Percentiles rank a stretch among this genome's conserved stretches.
Evolutionary conservation across 108 stramenopile genomes (phyloP).

Genomic region (Cyclotella distinguenda): DNA sequence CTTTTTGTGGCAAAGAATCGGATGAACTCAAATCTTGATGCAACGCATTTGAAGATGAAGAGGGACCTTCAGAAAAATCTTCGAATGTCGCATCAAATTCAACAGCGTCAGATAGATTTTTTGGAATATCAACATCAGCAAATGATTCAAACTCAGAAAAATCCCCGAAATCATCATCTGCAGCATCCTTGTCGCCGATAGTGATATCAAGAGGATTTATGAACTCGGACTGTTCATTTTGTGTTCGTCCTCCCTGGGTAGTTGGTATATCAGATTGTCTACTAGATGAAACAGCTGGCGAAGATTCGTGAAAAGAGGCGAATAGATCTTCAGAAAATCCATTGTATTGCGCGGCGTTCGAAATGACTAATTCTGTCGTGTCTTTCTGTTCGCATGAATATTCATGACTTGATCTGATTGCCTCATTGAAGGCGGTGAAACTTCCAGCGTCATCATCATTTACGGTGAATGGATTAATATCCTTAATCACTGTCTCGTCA

Average conservation of each 20-base stretch:
- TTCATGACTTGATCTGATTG: background rate
- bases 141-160: conserved; percentile 41
- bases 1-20: background rate
- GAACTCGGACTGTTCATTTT: too few relatives aligned
- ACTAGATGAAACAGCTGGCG: too few relatives aligned
- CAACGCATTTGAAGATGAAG: conserved; percentile 18
- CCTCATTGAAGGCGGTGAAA: background rate
- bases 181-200: background rate
- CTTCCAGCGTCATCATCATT: conserved; percentile 2
- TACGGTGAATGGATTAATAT: too few relatives aligned
- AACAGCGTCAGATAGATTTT: background rate
- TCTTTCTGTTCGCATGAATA: background rate
- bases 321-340: too few relatives aligned
- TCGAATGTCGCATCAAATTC: conserved; percentile 30
- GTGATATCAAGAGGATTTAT: background rate
- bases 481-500: too few relatives aligned
- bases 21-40: too few relatives aligned
- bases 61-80: conserved; percentile 43
- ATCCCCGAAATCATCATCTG: conserved; percentile 35
- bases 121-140: background rate
- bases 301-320: too few relatives aligned
- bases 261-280: too few relatives aligned
- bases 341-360: too few relatives aligned
- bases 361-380: too few relatives aligned
- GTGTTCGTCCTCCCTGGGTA: too few relatives aligned